These are phyloP conservation scores for Cryptosporidium ryanae DNA, from an alignment of 169 alveolate species.

Conservation along the genomic window DNA sequence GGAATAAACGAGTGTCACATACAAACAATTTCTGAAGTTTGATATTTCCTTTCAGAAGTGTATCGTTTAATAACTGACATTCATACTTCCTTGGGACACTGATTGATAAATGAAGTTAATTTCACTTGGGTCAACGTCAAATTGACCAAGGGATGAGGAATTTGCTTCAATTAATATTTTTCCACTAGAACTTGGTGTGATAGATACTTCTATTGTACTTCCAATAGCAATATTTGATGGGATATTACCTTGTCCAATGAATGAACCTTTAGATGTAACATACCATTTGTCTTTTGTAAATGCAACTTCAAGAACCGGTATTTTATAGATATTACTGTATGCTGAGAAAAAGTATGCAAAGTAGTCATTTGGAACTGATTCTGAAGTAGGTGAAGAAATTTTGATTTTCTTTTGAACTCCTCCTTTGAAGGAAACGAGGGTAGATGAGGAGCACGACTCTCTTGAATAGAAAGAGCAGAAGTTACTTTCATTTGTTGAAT, in stretches of 20 bases:
- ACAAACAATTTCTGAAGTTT: no score
- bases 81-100: constrained; percentile 65
- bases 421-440: constrained; percentile 14
- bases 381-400: constrained; percentile 6
- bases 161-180: constrained; percentile 9
- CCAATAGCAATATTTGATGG: constrained; percentile 34
- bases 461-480: constrained; percentile 27
- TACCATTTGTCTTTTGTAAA: constrained; percentile 16
- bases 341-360: constrained; percentile 34
- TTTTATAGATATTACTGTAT: constrained; percentile 22
- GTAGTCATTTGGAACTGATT: constrained; percentile 47
- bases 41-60: no score
- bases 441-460: constrained; percentile 25
- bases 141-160: constrained; percentile 3
- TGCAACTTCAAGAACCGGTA: constrained; percentile 51
- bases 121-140: constrained; percentile 11
- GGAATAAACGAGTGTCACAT: no score
- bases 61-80: neutral
- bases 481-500: constrained; percentile 1
- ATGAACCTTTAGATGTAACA: constrained; percentile 22
- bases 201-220: neutral
- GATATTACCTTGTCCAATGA: constrained; percentile 23
- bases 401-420: constrained; percentile 15
- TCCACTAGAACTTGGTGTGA: constrained; percentile 16
- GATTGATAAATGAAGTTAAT: constrained; percentile 53